Base-by-base conservation (phyloP, 2,329 filamentous ascomycete genomes). In the Emergomyces pasteurianus region DNA sequence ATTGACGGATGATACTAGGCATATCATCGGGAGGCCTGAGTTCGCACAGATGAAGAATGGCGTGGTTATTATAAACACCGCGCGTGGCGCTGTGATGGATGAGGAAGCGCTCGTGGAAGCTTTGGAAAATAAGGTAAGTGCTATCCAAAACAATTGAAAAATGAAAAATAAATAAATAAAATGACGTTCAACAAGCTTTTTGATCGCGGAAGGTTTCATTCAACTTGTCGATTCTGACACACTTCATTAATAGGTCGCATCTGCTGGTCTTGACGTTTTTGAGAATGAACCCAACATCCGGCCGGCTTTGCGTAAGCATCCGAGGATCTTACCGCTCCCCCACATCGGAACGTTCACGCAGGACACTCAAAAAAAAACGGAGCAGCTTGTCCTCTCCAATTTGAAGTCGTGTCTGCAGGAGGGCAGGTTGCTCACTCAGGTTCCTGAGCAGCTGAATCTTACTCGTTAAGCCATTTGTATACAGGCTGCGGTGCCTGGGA, bases 351-450 rank as follows among this genome's bases (percentile, higher is more conserved):
- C 83, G 1, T 78, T 74, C 62, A 85, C 82, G 12, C 80, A 77
- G 67, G 83, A 85, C 70, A 84, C 82, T 26, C 82, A 84, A 72
- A 80, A 78, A 64, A 81, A 83, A 60, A 85, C 85, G 83, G 83
- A 85, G 69, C 67, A 83, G 58, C 68, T 84, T 64, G 82, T 84
- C 21, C 63, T 85, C 68, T 77, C 82, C 38, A 85, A 85, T 64
- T 64, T 86, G 69, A 79, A 79, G 67, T 78, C 73, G 38, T 83
- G 80, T 6, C 76, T 86, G 46, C 78, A 84, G 67, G 77, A 80
- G 62, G 82, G 81, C 4, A 78, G 77, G 62, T 71, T 86, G 69
- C 71, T 85, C 61, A 86, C 84, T n/a, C 77, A 81, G 63, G 80
- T 86, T 47, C 78, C 80, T 3, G 83, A 85, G 71, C 84, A 86